Evolutionary conservation across 2,329 filamentous ascomycete genomes (phyloP), one percentile per base, ranked within the genome.

Genomic region (Aureobasidium leucospermi): DNA sequence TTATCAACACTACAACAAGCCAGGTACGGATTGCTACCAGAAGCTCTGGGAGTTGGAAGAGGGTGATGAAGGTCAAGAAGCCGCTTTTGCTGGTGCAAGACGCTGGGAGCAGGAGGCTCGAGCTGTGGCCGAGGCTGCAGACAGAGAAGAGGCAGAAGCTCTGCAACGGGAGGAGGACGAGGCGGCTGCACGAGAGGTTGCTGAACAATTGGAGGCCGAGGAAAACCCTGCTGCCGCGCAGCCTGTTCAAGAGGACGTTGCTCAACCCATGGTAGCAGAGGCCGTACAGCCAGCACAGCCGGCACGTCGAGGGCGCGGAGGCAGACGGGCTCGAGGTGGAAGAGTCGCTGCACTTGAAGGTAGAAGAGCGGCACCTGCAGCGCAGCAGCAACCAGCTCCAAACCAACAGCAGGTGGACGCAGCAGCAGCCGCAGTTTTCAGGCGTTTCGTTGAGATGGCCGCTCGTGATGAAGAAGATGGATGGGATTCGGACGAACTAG

Each of bases 1-100:
- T 1, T 97, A 97, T 69, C 76, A 81, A 58, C 94, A 99, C 72
- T 99, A 92, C 76, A 96, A 96, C 69, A 80, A 84, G 55, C 78
- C 81, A 15, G 88, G 84, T 1, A 77, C 78, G 10, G 62, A 61
- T 0, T 99, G 94, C 70, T 95, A 87, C 68, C 88, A 89, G 79
- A 85, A 90, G 4, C 78, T 99, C 2, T 97, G 92, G 91, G 94
- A 96, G 68, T 76, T 95, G 28, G 90, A 95, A 71, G 85, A 82
- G 47, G 92, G 92, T 0, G 91, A 96, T 65, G 68, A 74, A 7
- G 81, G 76, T 1, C 70, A 78, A 67, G 68, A 73, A 10, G 69
- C 60, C 13, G 68, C 69, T 74, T 78, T 78, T 62, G 73, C 66
- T 9, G 77, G 76, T 29, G 66, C 67, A 8, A 66, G 77, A 36